Base-by-base conservation (phyloP, 2,329 filamentous ascomycete genomes). In the Penicillium sp. region DNA sequence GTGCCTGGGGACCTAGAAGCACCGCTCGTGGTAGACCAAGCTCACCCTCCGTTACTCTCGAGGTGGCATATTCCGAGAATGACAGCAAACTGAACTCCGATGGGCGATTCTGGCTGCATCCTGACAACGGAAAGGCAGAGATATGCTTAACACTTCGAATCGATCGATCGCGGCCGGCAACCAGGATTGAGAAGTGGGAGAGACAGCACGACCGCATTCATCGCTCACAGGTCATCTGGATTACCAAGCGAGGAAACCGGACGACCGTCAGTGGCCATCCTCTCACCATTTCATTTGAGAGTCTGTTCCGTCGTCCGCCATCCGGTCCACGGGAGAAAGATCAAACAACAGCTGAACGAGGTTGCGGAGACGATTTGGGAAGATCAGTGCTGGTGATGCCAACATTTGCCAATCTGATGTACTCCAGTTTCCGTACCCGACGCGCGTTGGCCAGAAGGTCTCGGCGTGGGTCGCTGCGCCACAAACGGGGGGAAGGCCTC, bases 101-200 rank as follows among this genome's bases (percentile, higher is more conserved):
- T 19, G 43, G 58, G 3, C 44, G 55, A 41, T 61, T 56, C 43
- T 58, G 53, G 55, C 35, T 61, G 6, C 19, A 49, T 19, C 47
- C 51, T 22, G 31, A 52, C n/a, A 35, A 60, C 4, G 31, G 55
- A 6, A 54, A 54, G 5, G 41, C 36, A 18, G 50, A 61, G 13
- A 5, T 50, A 27, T 58, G 47, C 49, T 11, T 58, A 6, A 61
- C 59, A 40, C 51, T 50, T 16, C 41, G 22, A 9, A 55, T 58
- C 9, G 4, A 39, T 24, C 41, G 39, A 27, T 51, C 24, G 4
- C 19, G 43, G 9, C 50, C 47, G 27, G 50, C 51, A 50, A 44
- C 54, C 22, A 35, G 54, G 2, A 40, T 51, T 22, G 55, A 59
- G 37, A 47, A 54, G 35, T 54, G 56, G 51, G 22, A 55, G 39